phyloP scores from a whole-genome alignment of 225 moss, liverwort and hornwort genomes.

The Marchantia polymorpha region DNA sequence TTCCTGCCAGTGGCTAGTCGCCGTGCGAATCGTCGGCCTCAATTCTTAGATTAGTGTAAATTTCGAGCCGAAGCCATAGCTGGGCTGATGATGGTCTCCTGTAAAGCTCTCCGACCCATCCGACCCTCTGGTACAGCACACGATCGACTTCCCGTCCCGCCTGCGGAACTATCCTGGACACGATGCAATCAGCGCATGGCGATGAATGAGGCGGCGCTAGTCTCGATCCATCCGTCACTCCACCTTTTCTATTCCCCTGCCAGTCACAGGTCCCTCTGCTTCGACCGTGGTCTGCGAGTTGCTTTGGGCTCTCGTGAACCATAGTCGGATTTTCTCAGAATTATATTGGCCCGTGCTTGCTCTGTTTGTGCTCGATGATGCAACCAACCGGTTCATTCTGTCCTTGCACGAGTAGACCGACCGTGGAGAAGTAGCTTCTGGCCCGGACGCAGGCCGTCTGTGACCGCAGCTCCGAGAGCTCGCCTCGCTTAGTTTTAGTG shows the following conservation, averaged over 20 bases:
- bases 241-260: neutral
- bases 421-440: neutral
- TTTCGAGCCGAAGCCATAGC: neutral
- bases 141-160: neutral
- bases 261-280: neutral
- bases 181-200: neutral
- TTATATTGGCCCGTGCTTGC: neutral
- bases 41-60: neutral
- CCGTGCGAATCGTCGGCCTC: neutral
- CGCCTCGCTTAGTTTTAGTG: neutral
- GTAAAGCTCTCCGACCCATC: conserved; percentile 1
- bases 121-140: neutral
- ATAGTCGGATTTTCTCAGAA: neutral
- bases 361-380: neutral
- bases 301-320: neutral
- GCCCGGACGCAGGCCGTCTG: neutral
- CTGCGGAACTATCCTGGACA: neutral
- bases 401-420: neutral
- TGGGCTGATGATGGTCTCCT: neutral
- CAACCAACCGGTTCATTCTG: neutral
- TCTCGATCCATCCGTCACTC: too few species aligned
- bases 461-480: neutral
- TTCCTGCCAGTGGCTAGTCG: conserved; percentile 31
- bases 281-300: neutral
- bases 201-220: too few species aligned